Base-by-base conservation (phyloP, 2,329 filamentous ascomycete species). In the Fusarium agapanthi region DNA sequence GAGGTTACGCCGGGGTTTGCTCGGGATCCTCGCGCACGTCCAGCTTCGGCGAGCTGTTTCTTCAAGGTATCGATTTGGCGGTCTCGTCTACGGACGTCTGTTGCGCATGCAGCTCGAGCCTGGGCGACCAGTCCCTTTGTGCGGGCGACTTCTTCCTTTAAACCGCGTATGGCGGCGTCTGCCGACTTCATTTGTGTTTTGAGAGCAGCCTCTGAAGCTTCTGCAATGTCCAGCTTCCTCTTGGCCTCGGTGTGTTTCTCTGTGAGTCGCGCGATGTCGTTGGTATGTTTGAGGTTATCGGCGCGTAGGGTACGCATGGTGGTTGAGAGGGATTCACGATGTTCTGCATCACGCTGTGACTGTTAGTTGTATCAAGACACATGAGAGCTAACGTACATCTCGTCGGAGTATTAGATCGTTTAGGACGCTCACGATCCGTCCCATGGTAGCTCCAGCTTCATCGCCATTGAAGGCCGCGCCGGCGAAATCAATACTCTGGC, bases 401-500 rank as follows among this genome's bases (percentile, higher is more conserved):
- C 95, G 90, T 74, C 95, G 90, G 67, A 98, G 81, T 66, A 99
- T 94, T 75, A 99, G 83, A 80, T 99, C 96, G 82, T 99, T 97
- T 54, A 99, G 90, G 30, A 99, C 88, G 79, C 95, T 93, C 84
- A 99, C 97, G 76, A 98, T 91, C 74, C 91, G 90, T 26, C 93
- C 92, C 91, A 96, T 95, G 24, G 93, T 93, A 56, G 88, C 89
- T 6, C 78, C 70, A 30, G 81, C 79, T 45, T 86, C 88, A 41
- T 89, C 86, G 24, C 88, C 89, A 24, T 87, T 86, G 59, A 65
- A 69, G 9, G 89, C 89, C 14, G 93, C 92, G 70, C 90, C 86
- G 67, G 93, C 91, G 81, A 99, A 99, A 81, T 98, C 92, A 82
- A 99, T 93, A 45, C 84, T 86, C 76, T 92, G 89, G 74, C 92